Evolutionary conservation across 208 protist genomes (phyloP).

Genomic region (Crithidia thermophila): DNA sequence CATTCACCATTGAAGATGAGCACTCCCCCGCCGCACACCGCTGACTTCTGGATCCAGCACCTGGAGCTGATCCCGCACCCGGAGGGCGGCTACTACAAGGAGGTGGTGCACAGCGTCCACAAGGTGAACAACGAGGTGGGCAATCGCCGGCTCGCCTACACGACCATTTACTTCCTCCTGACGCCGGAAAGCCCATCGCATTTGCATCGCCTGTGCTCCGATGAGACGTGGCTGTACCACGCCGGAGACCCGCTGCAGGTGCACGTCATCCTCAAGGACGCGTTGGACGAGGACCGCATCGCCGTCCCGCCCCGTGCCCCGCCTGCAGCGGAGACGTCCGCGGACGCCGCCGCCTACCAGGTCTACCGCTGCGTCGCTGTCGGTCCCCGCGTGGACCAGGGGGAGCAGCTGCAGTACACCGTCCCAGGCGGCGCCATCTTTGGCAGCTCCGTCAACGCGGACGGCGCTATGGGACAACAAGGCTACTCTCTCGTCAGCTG

Average conservation of each 20-base stretch:
- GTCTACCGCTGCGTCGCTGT: slow-evolving; percentile 34
- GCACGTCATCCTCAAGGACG: slow-evolving; percentile 36
- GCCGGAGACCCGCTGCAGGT: slow-evolving; percentile 49
- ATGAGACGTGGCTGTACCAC: slow-evolving; percentile 58
- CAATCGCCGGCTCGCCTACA: slow-evolving; percentile 32
- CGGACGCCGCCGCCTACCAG: slow-evolving; percentile 16
- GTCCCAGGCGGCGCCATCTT: slow-evolving; percentile 52
- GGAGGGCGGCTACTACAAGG: slow-evolving; percentile 49
- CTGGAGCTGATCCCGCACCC: slow-evolving; percentile 44
- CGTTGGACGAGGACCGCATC: slow-evolving; percentile 28
- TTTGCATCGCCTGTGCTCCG: slow-evolving; percentile 53
- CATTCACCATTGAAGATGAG: neutral
- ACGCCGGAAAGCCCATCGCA: slow-evolving; percentile 51
- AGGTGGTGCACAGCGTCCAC: slow-evolving; percentile 30
- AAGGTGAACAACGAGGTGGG: slow-evolving; percentile 27
- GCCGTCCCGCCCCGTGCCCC: slow-evolving; percentile 10
- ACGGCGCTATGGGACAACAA: slow-evolving; percentile 7
- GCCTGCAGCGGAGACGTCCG: neutral
- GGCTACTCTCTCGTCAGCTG: slow-evolving; percentile 61
- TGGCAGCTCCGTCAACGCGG: slow-evolving; percentile 36
- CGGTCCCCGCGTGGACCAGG: slow-evolving; percentile 33
- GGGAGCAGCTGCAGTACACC: slow-evolving; percentile 52
- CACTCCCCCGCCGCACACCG: neutral
- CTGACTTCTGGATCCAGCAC: slow-evolving; percentile 46
- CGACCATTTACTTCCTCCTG: slow-evolving; percentile 60